phyloP scores from a whole-genome alignment of 2,329 filamentous ascomycete genomes.

The Coleophoma cylindrospora region DNA sequence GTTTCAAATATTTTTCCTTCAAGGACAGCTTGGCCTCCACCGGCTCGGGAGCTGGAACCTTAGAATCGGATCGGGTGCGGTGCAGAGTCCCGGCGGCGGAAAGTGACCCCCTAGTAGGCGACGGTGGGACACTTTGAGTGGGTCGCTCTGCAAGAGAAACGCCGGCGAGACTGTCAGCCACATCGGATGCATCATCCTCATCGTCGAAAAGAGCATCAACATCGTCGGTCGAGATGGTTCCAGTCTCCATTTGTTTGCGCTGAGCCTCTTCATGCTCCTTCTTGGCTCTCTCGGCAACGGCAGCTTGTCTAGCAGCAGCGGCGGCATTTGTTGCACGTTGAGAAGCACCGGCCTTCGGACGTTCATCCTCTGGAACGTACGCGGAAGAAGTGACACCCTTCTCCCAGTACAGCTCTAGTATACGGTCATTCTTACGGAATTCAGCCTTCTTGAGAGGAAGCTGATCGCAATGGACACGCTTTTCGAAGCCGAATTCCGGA shows the following conservation, averaged over 20 bases:
- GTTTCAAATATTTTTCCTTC: conserved; percentile 92
- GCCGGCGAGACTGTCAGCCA: conserved; percentile 87
- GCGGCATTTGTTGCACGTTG: conserved; percentile 70
- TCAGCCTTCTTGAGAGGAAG: conserved; percentile 98
- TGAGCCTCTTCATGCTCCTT: conserved; percentile 88
- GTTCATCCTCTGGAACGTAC: conserved; percentile 94
- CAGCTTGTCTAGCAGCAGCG: conserved; percentile 73
- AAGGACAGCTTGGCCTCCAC: conserved; percentile 77
- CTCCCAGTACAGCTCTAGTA: conserved; percentile 98
- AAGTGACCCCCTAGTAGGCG: conserved; percentile 72
- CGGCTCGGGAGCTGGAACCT: conserved; percentile 69
- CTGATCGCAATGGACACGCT: conserved; percentile 98
- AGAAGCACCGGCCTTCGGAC: conserved; percentile 74
- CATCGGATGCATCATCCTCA: conserved; percentile 74
- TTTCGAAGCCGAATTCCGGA: conserved; percentile 97
- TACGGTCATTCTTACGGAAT: conserved; percentile 91
- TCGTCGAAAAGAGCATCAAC: conserved; percentile 95
- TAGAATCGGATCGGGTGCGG: conserved; percentile 91
- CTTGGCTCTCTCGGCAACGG: conserved; percentile 73
- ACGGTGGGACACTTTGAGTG: conserved; percentile 92
- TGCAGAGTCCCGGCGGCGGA: conserved; percentile 65
- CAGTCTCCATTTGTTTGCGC: conserved; percentile 90
- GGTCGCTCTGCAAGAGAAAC: conserved; percentile 85
- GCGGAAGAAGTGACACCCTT: conserved; percentile 96
- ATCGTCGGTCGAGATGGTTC: conserved; percentile 88